These are phyloP conservation scores for Fusarium sp. DNA, from an alignment of 2,329 filamentous ascomycete genomes.

Conservation along the genomic window DNA sequence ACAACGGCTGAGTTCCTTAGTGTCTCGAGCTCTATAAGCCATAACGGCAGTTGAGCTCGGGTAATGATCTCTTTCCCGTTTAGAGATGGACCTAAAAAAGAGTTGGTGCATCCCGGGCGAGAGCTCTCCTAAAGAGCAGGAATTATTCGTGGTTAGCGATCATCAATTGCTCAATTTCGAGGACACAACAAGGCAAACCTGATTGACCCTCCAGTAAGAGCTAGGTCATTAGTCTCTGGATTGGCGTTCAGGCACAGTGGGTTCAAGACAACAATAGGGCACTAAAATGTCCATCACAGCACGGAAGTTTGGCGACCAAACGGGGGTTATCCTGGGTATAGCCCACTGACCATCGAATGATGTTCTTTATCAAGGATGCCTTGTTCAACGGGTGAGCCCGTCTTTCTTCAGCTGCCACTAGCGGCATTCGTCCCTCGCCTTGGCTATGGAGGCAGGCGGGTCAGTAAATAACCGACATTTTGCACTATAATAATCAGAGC, in stretches of 20 bases:
- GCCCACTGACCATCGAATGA: not conserved
- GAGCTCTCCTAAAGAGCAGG: too few species aligned
- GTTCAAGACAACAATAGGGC: not conserved
- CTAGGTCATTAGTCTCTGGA: not conserved
- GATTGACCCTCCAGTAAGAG: not conserved
- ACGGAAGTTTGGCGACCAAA: not conserved
- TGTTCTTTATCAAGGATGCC: not conserved
- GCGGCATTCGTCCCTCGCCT: not conserved
- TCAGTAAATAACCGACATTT: too few species aligned
- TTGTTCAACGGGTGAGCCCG: not conserved
- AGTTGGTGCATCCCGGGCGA: too few species aligned
- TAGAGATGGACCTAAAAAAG: too few species aligned
- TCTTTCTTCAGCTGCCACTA: not conserved
- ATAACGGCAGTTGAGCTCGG: too few species aligned
- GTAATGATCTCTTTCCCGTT: too few species aligned
- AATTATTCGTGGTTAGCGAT: not conserved
- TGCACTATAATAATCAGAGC: too few species aligned
- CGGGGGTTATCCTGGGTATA: constrained; percentile 3
- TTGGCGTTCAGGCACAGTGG: not conserved
- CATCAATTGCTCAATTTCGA: too few species aligned
- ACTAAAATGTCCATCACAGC: not conserved
- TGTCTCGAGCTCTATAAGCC: not conserved
- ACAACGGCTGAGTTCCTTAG: not conserved
- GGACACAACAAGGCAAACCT: too few species aligned
- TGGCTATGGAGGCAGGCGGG: not conserved